Conservation (phyloP, 2,329 filamentous ascomycete species). For the Hypoxylon sp. region DNA sequence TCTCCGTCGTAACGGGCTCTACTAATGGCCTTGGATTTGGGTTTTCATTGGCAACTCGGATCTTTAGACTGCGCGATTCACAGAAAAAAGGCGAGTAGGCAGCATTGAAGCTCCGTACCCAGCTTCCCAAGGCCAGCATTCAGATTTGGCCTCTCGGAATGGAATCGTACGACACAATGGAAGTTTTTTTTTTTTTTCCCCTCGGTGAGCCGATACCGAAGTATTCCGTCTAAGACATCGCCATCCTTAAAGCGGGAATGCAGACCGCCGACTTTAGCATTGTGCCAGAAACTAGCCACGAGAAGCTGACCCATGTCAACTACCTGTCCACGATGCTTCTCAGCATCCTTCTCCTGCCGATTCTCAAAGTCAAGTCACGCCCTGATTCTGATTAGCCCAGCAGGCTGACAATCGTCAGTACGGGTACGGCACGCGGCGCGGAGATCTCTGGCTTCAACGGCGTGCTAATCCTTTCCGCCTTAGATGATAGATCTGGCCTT, state of each 20-base stretch:
- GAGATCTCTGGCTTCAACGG: neutral
- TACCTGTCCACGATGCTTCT: neutral
- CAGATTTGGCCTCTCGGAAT: neutral
- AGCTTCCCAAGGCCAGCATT: neutral
- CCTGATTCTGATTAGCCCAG: neutral
- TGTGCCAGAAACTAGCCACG: neutral
- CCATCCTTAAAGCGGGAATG: neutral
- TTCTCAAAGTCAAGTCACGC: neutral
- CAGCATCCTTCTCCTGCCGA: neutral
- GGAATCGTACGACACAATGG: neutral
- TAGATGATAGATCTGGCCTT: neutral
- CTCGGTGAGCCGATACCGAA: neutral
- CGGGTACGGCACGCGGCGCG: neutral
- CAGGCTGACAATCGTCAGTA: neutral
- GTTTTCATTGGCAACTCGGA: neutral
- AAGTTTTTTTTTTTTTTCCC: too few relatives aligned
- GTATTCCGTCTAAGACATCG: neutral
- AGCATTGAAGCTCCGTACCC: neutral
- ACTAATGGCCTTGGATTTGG: neutral
- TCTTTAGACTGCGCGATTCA: neutral
- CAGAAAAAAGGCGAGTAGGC: neutral
- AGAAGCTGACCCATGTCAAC: neutral
- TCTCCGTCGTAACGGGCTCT: constrained; percentile 7
- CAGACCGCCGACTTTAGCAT: neutral
- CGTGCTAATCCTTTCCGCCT: neutral